Base-by-base conservation (phyloP, 306 rosid genomes). In the Pterocarpus santalinus region DNA sequence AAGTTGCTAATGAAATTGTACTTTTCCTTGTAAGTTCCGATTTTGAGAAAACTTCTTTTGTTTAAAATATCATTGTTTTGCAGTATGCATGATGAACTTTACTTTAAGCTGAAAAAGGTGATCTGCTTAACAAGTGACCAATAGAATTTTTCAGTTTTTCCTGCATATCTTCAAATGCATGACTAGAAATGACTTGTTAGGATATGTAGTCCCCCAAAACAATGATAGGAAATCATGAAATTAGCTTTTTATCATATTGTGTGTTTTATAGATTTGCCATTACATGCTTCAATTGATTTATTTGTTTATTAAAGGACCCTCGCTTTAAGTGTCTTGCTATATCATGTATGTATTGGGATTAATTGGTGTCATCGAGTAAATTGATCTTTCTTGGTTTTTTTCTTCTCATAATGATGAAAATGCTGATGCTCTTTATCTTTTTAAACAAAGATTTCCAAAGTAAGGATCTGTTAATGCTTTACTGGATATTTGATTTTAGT, bases 21-120 rank as follows among this genome's bases (percentile, higher is more conserved):
- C 32, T 66, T 63, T 41, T 73, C 73, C 43, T 49, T 69, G 13
- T 67, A 14, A 38, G 30, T 52, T 80, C 1, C 69, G 43, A 46
- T 58, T 72, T 63, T 72, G 35, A 53, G 69, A 17, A 46, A 76
- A 70, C 4, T 65, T 15, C 14, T 58, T 69, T 28, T 52, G 39
- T 80, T 55, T 44, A 58, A 36, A 76, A 69, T 74, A 51, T 53
- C 43, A 52, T 80, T 66, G 11, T 66, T 56, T 72, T 38, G 73
- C 82, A 47, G 71, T 28, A 38, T 72, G 73, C 60, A 39, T 71
- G 66, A 49, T 80, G 35, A 76, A 71, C 81, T 63, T 46, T 11
- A 47, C 79, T 65, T 72, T 4, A 55, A 61, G 78, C 72, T 43
- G 61, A 84, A 70, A 72, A 55, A 16, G 60, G 22, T 68, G 70